Evolutionary conservation across 2,329 filamentous ascomycete species (phyloP).

Genomic region (Ophiostoma angusticollis): DNA sequence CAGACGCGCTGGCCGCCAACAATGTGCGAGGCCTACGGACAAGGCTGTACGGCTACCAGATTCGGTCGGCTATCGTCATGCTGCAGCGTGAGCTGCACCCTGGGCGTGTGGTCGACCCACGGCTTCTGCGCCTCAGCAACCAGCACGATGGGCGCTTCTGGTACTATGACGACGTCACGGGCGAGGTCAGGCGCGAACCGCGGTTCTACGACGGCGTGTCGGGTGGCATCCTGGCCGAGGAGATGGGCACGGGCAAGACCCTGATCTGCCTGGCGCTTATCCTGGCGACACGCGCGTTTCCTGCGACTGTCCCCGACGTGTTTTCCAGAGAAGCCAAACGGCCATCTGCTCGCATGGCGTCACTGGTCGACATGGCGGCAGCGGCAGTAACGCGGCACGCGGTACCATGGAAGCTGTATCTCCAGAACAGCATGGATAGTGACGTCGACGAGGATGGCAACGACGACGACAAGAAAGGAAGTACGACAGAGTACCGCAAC

Average conservation of each 20-base stretch:
- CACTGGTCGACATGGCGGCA: conserved; percentile 62
- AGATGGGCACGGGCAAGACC: conserved; percentile 78
- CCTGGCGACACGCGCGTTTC: conserved; percentile 59
- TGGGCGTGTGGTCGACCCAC: conserved; percentile 55
- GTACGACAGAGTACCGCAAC: conserved; percentile 35
- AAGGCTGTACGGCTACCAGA: conserved; percentile 63
- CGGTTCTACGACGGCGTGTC: conserved; percentile 58
- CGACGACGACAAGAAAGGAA: conserved; percentile 15
- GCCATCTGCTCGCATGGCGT: too few species aligned
- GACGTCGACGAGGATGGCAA: conserved; percentile 27
- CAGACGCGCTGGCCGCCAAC: conserved; percentile 42
- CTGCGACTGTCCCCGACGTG: conserved; percentile 51
- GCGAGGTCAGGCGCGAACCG: conserved; percentile 50
- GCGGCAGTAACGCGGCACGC: conserved; percentile 52
- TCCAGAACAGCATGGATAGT: too few species aligned
- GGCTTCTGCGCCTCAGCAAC: conserved; percentile 47
- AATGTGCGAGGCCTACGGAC: conserved; percentile 47
- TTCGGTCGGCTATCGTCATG: conserved; percentile 70
- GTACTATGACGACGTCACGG: conserved; percentile 57
- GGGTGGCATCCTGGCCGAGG: conserved; percentile 69
- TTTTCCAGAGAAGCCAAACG: too few species aligned
- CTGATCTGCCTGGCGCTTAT: conserved; percentile 69
- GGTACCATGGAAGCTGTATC: conserved; percentile 56
- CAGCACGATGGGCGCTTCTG: conserved; percentile 45
- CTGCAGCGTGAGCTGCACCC: conserved; percentile 63